phyloP scores from a whole-genome alignment of 352 stramenopile genomes.

The Pythium phragmiticola region DNA sequence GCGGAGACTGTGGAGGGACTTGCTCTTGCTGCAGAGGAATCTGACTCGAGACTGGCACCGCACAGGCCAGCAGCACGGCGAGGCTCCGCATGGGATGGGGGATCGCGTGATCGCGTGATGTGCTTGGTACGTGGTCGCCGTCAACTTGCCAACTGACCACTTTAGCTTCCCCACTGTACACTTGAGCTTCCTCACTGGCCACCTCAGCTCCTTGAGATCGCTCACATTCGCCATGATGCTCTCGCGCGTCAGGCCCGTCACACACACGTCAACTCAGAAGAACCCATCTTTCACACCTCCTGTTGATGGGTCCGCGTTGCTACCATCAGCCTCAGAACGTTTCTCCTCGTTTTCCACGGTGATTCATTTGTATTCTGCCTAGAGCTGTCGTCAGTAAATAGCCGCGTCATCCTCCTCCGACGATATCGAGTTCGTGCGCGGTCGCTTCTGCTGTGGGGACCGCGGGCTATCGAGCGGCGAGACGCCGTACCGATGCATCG shows the following conservation, averaged over 20 bases:
- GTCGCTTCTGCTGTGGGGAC: constrained; percentile 14
- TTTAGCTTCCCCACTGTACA: not conserved
- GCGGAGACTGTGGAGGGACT: not conserved
- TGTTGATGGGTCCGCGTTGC: not conserved
- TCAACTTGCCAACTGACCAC: not conserved
- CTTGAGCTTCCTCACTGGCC: too few species aligned
- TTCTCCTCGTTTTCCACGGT: constrained; percentile 5
- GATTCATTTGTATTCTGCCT: not conserved
- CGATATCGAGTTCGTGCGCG: constrained; percentile 12
- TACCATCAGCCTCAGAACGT: not conserved
- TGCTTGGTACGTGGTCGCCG: not conserved
- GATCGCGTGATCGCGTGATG: too few species aligned
- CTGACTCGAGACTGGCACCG: not conserved
- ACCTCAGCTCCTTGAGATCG: not conserved
- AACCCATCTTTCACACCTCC: not conserved
- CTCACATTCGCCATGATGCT: too few species aligned
- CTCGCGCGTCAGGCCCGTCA: not conserved
- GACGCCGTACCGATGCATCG: constrained; percentile 22
- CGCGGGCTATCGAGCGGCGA: constrained; percentile 18
- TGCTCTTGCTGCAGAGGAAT: not conserved
- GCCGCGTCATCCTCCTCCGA: constrained; percentile 22
- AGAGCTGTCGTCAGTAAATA: constrained; percentile 16
- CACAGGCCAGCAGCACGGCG: not conserved
- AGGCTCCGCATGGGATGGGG: not conserved
- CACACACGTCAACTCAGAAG: not conserved